Base-by-base conservation (phyloP, 192 early-diverging fungal genomes). In the Lunasporangiospora selenospora region DNA sequence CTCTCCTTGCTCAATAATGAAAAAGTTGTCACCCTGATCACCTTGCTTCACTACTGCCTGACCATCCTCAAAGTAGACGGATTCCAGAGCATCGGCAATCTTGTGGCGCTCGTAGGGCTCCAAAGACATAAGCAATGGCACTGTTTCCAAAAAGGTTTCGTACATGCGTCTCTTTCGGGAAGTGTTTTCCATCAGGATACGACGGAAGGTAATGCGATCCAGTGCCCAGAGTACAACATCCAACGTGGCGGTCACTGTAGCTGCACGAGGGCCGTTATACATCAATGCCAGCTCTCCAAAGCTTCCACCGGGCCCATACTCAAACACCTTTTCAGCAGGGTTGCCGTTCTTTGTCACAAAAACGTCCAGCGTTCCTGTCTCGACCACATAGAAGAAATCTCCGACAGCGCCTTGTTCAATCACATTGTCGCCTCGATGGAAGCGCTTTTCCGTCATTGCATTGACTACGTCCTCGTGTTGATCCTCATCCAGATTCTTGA, bases 251-350 rank as follows among this genome's bases (percentile, higher is more conserved):
- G 83, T 81, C n/a, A 99, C 91, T 0, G 96, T 97, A 24, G 97
- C 97, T 1, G 97, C 97, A 36, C 97, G 88, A 13, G 97, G 97
- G 10, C 95, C 95, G 66, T 98, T 98, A 80, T 99, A 99, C 97
- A 99, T 99, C 11, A 99, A 84, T 36, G 97, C 97, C 47, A 99
- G 84, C 80, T 99, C 96, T 54, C 97, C 97, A 91, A 99, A 99
- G 70, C 88, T 90, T 44, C 94, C 96, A 39, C 92, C 89, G 8
- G 91, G 81, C 6, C 78, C 90, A 63, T 95, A 97, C 40, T 84
- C 80, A 44, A 85, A 77, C 4, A 98, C 96, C 64, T 90, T 93
- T 44, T 81, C 77, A 5, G 90, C 82, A 3, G 85, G 69, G 6
- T 78, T 82, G 15, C 81, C 89, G 15, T 84, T 77, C 58, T 90